Base-by-base conservation (phyloP, 2,329 filamentous ascomycete species). In the Pseudogymnoascus sp. region DNA sequence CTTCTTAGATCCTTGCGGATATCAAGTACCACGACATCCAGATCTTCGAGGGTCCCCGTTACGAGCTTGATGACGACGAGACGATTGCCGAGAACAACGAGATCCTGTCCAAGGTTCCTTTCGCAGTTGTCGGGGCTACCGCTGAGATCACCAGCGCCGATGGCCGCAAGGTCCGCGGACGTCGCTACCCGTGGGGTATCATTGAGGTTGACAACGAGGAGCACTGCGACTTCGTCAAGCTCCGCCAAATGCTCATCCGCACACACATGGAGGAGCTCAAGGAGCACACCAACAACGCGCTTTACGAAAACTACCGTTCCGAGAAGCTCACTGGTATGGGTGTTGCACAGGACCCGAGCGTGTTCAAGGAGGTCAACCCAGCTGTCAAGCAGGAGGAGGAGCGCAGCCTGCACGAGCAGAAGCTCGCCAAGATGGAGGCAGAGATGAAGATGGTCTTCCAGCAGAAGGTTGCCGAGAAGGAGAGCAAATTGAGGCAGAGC, bases 401-500 rank as follows among this genome's bases (percentile, higher is more conserved):
- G 83, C 91, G 94, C 72, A 88, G 90, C 67, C 84, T 99, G 70
- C 94, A 99, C 84, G 94, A 99, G 81, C 92, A 97, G 84, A 99
- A 99, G 84, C 91, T 99, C 71, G 91, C 93, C 78, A 99, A 99
- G 91, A 99, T 99, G 94, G 94, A 99, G 79, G 87, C 92, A 73
- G 94, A 99, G 79, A 99, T 99, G 94, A 99, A 99, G 91, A 96
- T 97, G 91, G 94, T 99, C 70, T 99, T 99, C 91, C 94, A 97
- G 78, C 94, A 99, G 77, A 99, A 99, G 89, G 94, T 99, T 33
- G 87, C 91, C 69, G 94, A 99, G 79, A 99, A 99, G 84, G 94
- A 99, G 81, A 96, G 91, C 85, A 99, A 99, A 81, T 83, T 99
- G 76, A 96, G 96, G 82, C 94, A 97, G 81, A 96, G 92, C 83